phyloP scores from a whole-genome alignment of 495 filamentous ascomycete species.

The Penicillium lividum region DNA sequence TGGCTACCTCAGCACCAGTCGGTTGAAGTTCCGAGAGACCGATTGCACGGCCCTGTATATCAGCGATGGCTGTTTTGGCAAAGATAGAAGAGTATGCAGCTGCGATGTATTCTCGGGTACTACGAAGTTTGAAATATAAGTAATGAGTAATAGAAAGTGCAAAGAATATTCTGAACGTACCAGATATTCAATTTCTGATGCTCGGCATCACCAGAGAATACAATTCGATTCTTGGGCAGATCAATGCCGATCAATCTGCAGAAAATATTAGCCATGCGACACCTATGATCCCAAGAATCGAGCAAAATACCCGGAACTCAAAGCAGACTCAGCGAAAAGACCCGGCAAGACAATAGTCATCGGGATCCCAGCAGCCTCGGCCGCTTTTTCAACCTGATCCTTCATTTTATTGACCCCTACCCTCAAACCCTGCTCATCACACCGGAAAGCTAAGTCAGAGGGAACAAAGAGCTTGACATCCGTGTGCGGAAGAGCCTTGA shows the following conservation, averaged over 20 bases:
- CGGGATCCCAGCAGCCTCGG: conserved; percentile 22
- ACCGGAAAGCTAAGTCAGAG: conserved; percentile 21
- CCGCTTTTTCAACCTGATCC: conserved; percentile 19
- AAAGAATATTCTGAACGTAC: conserved; percentile 8
- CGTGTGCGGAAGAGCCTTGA: conserved; percentile 25
- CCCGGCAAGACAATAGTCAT: conserved; percentile 18
- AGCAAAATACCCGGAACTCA: conserved; percentile 9
- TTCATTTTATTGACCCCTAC: conserved; percentile 18
- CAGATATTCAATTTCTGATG: conserved; percentile 12
- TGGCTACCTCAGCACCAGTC: conserved; percentile 21
- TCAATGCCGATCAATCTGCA: conserved; percentile 22
- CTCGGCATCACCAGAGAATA: conserved; percentile 15
- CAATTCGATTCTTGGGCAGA: conserved; percentile 15
- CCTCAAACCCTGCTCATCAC: conserved; percentile 17
- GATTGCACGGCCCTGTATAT: conserved; percentile 13
- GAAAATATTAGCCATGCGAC: neutral
- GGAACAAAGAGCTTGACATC: conserved; percentile 25
- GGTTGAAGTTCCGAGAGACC: conserved; percentile 17
- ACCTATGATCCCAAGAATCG: too few species aligned
- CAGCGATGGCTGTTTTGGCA: conserved; percentile 15
- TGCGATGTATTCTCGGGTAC: conserved; percentile 23
- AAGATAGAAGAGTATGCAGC: conserved; percentile 23
- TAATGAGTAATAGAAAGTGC: conserved; percentile 4
- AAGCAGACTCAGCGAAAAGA: conserved; percentile 22
- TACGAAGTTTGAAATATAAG: conserved; percentile 5